Percentiles rank a stretch among this genome's conserved stretches.
phyloP scores from a whole-genome alignment of 768 basidiomycete species.

The Macrolepiota albuminosa region DNA sequence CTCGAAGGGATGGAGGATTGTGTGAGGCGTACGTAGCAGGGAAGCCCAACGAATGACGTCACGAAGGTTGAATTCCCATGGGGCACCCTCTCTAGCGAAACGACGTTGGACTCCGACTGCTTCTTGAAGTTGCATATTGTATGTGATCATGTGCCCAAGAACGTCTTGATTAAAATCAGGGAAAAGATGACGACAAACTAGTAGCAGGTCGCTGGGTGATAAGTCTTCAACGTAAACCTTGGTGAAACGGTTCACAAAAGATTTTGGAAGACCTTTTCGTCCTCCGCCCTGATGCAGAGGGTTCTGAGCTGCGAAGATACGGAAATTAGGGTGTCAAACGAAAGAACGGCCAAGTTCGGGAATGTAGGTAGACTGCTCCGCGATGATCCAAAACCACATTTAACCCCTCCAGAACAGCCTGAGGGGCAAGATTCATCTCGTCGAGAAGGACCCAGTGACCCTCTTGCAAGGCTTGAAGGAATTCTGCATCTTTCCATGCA shows the following conservation, averaged over 20 bases:
- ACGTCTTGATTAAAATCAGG: slow-evolving; percentile 49
- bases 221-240: slow-evolving; percentile 93
- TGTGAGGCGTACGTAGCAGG: slow-evolving; percentile 34
- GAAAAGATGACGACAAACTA: slow-evolving; percentile 74
- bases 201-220: slow-evolving; percentile 65
- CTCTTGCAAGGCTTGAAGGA: slow-evolving; percentile 87
- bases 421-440: slow-evolving; percentile 98
- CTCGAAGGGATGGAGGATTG: slow-evolving; percentile 47
- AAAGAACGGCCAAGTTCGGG: slow-evolving; percentile 93
- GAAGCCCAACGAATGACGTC: slow-evolving; percentile 89
- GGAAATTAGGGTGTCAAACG: slow-evolving; percentile 84
- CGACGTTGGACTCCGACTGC: slow-evolving; percentile 57
- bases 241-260: slow-evolving; percentile 97
- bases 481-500: slow-evolving; percentile 96
- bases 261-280: slow-evolving; percentile 94
- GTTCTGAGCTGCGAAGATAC: slow-evolving; percentile 97
- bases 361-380: slow-evolving; percentile 86
- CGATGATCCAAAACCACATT: slow-evolving; percentile 96
- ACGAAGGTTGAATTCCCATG: slow-evolving; percentile 98
- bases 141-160: slow-evolving; percentile 74
- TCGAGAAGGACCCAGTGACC: slow-evolving; percentile 98
- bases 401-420: slow-evolving; percentile 93
- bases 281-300: slow-evolving; percentile 95
- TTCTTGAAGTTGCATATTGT: slow-evolving; percentile 67
- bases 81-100: slow-evolving; percentile 78